Evolutionary conservation across 2,329 filamentous ascomycete genomes (phyloP).

Genomic region (Colletotrichum sp.): DNA sequence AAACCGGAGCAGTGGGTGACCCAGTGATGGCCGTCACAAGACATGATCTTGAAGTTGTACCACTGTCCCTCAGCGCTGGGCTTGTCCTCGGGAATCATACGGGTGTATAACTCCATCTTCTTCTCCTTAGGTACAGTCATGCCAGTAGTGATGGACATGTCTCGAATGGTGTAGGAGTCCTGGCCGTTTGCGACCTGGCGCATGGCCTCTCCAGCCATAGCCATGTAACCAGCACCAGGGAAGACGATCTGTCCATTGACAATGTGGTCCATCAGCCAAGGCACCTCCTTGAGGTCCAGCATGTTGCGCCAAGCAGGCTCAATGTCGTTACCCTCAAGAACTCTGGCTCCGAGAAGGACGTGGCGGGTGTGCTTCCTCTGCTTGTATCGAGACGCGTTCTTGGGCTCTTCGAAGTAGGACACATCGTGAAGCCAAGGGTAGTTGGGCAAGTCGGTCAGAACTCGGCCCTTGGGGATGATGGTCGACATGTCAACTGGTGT

Average conservation of each 20-base stretch:
- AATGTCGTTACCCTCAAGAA: slow-evolving; percentile 4
- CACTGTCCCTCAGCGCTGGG: slow-evolving; percentile 18
- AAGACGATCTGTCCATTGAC: slow-evolving; percentile 13
- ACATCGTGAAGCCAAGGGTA: slow-evolving; percentile 11
- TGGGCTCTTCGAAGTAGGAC: neutral
- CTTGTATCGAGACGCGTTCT: neutral
- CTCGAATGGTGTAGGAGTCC: slow-evolving; percentile 30
- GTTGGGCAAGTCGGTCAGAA: neutral
- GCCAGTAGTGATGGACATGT: slow-evolving; percentile 33
- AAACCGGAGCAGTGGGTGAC: slow-evolving; percentile 28
- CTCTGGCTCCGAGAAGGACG: neutral
- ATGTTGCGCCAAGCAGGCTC: slow-evolving; percentile 13
- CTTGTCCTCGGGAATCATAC: slow-evolving; percentile 25
- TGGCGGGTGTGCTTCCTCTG: neutral
- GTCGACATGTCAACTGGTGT: slow-evolving; percentile 41
- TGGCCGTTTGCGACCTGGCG: neutral
- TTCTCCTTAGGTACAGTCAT: slow-evolving; percentile 30
- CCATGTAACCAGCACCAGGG: slow-evolving; percentile 6
- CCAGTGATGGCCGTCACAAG: slow-evolving; percentile 31
- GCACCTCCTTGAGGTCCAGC: slow-evolving; percentile 3
- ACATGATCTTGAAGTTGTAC: slow-evolving; percentile 40
- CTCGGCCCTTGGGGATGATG: neutral
- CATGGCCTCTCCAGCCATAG: slow-evolving; percentile 7
- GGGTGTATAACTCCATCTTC: slow-evolving; percentile 36
- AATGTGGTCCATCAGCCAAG: slow-evolving; percentile 11